Conservation (phyloP, 148 eudicot genomes). For the Polygonum maritimum region DNA sequence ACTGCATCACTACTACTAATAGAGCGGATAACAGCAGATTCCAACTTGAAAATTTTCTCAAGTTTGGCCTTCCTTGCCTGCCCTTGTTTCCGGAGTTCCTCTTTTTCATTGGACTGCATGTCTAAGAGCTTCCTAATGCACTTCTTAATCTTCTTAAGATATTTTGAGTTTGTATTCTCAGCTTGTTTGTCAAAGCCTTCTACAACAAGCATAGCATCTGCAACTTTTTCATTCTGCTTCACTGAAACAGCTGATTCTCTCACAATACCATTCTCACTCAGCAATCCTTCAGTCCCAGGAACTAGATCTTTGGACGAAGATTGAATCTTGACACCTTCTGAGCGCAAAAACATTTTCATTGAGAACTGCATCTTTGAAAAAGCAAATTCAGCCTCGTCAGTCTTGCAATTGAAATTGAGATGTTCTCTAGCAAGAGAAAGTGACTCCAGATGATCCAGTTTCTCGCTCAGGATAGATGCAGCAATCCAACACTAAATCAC, state of each 20-base stretch:
- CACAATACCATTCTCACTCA: conserved; percentile 15
- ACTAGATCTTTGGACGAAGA: conserved; percentile 13
- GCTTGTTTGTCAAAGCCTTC: conserved; percentile 14
- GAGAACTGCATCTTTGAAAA: conserved; percentile 36
- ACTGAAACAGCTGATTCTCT: neutral
- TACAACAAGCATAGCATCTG: conserved; percentile 15
- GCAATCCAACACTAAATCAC: conserved; percentile 68
- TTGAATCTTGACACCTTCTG: conserved; percentile 19
- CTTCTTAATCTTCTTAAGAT: conserved; percentile 21
- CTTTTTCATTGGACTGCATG: conserved; percentile 36
- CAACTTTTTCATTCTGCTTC: conserved; percentile 14
- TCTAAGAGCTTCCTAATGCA: conserved; percentile 29
- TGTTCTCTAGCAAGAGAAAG: conserved; percentile 40
- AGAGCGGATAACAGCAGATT: conserved; percentile 27
- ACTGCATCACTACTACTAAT: conserved; percentile 26
- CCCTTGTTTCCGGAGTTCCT: conserved; percentile 27
- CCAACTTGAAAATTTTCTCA: conserved; percentile 29
- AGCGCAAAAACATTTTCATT: conserved; percentile 35
- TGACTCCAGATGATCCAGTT: conserved; percentile 50
- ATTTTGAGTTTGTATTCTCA: conserved; percentile 13
- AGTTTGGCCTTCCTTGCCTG: conserved; percentile 28
- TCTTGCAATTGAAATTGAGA: conserved; percentile 48
- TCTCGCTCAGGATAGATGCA: conserved; percentile 39
- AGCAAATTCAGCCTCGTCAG: conserved; percentile 38
- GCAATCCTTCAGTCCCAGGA: conserved; percentile 13